A percentile compares a stretch with the other conserved stretches of the same genome.
phyloP scores from a whole-genome alignment of 2,329 filamentous ascomycete species.

The Immersiporthe knoxdaviesiana region DNA sequence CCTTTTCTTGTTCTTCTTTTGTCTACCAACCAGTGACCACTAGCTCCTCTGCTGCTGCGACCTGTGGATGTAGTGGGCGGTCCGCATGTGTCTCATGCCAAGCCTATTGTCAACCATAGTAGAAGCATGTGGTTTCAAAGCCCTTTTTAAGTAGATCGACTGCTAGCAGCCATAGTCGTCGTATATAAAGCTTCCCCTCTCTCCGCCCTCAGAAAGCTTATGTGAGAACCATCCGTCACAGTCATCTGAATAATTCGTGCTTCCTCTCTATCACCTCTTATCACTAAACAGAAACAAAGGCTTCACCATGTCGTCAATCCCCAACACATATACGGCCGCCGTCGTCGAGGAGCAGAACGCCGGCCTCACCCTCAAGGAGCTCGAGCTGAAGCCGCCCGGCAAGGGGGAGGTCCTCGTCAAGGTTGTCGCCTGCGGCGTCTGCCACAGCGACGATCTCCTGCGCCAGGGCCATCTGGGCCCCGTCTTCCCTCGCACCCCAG shows the following conservation, averaged over 20 bases:
- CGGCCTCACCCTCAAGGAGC: slow-evolving; percentile 61
- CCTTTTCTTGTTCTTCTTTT: no score
- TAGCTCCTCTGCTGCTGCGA: background rate
- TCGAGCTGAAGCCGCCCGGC: slow-evolving; percentile 59
- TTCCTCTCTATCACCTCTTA: background rate
- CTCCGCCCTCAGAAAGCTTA: background rate
- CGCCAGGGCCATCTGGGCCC: slow-evolving; percentile 56
- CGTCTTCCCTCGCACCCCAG: slow-evolving; percentile 64
- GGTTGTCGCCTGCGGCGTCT: slow-evolving; percentile 72
- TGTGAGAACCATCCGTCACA: background rate
- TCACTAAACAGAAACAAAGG: background rate
- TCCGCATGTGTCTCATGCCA: background rate
- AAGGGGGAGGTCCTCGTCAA: slow-evolving; percentile 69
- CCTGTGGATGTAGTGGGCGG: no score
- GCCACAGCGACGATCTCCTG: slow-evolving; percentile 62
- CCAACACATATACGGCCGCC: slow-evolving; percentile 69
- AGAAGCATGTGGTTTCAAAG: no score
- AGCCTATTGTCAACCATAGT: no score
- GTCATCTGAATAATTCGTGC: background rate
- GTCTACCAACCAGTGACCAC: no score
- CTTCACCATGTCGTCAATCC: slow-evolving; percentile 43
- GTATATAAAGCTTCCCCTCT: background rate
- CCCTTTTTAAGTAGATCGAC: no score
- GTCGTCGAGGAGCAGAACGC: slow-evolving; percentile 57
- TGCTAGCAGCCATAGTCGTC: background rate